phyloP scores from a whole-genome alignment of 2,329 filamentous ascomycete species.

The Aureobasidium musti region DNA sequence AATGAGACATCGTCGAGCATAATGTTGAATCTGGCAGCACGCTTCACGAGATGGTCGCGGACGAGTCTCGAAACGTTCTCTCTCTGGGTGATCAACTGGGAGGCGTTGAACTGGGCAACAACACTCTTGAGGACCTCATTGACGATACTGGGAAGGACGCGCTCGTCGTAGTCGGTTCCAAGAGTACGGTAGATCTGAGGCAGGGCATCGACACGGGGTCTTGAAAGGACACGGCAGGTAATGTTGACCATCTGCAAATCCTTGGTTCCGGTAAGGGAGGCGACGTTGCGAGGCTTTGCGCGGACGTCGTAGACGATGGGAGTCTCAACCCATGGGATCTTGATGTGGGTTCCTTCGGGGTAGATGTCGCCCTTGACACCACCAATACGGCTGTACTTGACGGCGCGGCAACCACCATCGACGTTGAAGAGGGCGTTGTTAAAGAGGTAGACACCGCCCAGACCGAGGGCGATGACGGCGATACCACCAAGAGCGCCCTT shows the following conservation, averaged over 20 bases:
- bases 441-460: constrained; percentile 55
- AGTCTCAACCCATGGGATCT: constrained; percentile 96
- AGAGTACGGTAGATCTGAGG: constrained; percentile 97
- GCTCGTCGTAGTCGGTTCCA: constrained; percentile 94
- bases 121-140: constrained; percentile 99
- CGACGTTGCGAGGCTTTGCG: constrained; percentile 94
- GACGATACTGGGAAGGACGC: constrained; percentile 95
- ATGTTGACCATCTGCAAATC: constrained; percentile 99
- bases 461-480: constrained; percentile 56
- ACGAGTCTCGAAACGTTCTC: constrained; percentile 93
- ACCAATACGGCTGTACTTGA: constrained; percentile 88
- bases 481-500: constrained; percentile 58
- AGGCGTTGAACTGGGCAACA: constrained; percentile 97
- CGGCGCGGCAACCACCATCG: constrained; percentile 96
- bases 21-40: constrained; percentile 96
- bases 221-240: constrained; percentile 96
- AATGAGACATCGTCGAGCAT: constrained; percentile 95
- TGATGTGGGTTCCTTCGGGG: constrained; percentile 91
- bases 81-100: constrained; percentile 97
- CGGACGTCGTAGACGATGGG: constrained; percentile 97
- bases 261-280: constrained; percentile 96
- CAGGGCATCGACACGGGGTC: constrained; percentile 81
- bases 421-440: constrained; percentile 75
- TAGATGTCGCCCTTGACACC: constrained; percentile 98
- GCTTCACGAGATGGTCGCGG: constrained; percentile 84